Conservation (phyloP, 495 filamentous ascomycete species). For the Hypoxylon fragiforme region DNA sequence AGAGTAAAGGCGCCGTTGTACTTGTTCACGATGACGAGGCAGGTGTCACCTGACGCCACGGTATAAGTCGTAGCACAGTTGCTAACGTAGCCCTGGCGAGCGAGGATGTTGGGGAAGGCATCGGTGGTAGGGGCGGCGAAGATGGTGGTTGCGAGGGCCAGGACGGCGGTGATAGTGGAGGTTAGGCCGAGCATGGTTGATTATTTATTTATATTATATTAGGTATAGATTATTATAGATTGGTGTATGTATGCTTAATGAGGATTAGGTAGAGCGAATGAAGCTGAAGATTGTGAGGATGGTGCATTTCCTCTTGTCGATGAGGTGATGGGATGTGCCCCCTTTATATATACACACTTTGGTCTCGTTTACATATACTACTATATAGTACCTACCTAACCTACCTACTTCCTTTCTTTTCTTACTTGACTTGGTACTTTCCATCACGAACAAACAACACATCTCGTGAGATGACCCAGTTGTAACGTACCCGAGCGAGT, state of each 20-base stretch:
- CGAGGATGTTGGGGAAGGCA: conserved; percentile 2
- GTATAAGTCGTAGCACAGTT: conserved; percentile 31
- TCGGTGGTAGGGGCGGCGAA: conserved; percentile 14
- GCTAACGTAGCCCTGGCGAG: conserved; percentile 28
- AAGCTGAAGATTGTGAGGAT: conserved; percentile 6
- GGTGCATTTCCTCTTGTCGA: conserved; percentile 10
- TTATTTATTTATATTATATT: conserved; percentile 21
- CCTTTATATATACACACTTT: conserved; percentile 32
- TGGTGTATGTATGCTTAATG: conserved; percentile 1
- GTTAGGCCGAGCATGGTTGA: conserved; percentile 31
- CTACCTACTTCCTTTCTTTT: background rate
- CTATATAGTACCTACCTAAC: no score
- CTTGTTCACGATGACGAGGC: conserved; percentile 24
- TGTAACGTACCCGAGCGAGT: no score
- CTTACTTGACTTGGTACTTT: background rate
- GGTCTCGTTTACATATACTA: no score
- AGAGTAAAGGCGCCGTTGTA: conserved; percentile 20
- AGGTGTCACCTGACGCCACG: conserved; percentile 24
- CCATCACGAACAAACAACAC: background rate
- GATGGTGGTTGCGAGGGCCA: conserved; percentile 17
- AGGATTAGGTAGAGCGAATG: conserved; percentile 1
- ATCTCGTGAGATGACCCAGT: conserved; percentile 16
- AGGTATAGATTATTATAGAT: conserved; percentile 19
- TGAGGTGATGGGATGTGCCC: conserved; percentile 17
- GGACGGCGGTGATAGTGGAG: conserved; percentile 11